Percentiles rank a stretch among this genome's conserved stretches.
These are phyloP conservation scores for Macrolepiota albuminosa DNA, from an alignment of 768 basidiomycete species.

Conservation along the genomic window DNA sequence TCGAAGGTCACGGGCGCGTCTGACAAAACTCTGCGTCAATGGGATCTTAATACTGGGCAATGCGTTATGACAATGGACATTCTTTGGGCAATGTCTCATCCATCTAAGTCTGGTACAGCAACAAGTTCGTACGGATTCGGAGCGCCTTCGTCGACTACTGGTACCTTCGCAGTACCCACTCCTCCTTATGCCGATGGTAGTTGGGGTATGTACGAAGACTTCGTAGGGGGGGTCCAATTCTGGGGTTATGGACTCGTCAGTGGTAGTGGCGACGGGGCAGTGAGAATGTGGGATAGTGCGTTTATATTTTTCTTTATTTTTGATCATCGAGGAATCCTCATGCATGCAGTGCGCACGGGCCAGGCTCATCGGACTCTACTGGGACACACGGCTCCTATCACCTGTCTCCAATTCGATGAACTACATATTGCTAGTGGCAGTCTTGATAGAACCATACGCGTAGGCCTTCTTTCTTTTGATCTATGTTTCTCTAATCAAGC, in stretches of 20 bases:
- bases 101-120: constrained; percentile 41
- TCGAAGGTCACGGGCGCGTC: constrained; percentile 91
- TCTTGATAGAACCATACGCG: constrained; percentile 88
- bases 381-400: constrained; percentile 92
- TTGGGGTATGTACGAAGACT: constrained; percentile 95
- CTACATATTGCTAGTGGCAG: constrained; percentile 89
- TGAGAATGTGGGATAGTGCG: constrained; percentile 99
- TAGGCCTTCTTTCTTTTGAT: constrained; percentile 31
- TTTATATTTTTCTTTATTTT: constrained; percentile 16
- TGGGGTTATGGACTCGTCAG: constrained; percentile 98
- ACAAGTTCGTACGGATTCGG: constrained; percentile 44
- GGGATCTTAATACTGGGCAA: constrained; percentile 96
- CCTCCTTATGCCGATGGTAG: constrained; percentile 87
- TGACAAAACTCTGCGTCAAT: constrained; percentile 97
- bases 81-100: constrained; percentile 97
- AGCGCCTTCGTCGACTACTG: constrained; percentile 45
- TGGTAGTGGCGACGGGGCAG: constrained; percentile 95
- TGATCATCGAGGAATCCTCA: neutral
- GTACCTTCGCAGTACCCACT: constrained; percentile 74
- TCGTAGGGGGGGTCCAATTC: constrained; percentile 96
- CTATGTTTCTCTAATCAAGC: neutral
- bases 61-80: constrained; percentile 99
- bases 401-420: constrained; percentile 95
- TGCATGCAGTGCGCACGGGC: constrained; percentile 83
- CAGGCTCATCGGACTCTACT: constrained; percentile 91